A percentile compares a stretch with the other conserved stretches of the same genome.
Evolutionary conservation across 1,284 basidiomycete genomes (phyloP).

Genomic region (Malassezia restricta): DNA sequence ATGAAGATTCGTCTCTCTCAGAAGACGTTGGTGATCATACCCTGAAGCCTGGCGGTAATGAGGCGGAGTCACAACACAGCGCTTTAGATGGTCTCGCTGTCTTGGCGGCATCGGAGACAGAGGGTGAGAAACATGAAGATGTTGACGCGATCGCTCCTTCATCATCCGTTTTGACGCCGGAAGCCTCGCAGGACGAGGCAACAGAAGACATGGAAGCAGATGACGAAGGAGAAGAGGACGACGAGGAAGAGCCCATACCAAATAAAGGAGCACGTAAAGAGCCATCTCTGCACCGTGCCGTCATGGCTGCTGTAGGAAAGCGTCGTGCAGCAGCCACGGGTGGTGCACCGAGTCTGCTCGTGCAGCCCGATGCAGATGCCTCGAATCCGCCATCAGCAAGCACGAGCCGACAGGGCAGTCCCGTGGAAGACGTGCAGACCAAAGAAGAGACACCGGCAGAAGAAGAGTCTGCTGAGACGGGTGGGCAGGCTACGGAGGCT

Average conservation of each 20-base stretch:
- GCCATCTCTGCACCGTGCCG: conserved; percentile 6
- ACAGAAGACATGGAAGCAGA: conserved; percentile 8
- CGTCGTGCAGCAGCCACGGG: conserved; percentile 35
- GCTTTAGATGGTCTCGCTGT: conserved; percentile 33
- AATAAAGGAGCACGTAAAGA: neutral
- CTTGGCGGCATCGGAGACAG: conserved; percentile 21
- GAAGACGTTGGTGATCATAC: neutral
- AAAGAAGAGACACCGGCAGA: conserved; percentile 1
- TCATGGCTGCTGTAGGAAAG: conserved; percentile 18
- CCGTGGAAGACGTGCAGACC: conserved; percentile 10
- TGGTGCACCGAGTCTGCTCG: conserved; percentile 29
- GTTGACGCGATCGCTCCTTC: neutral
- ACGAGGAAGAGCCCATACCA: conserved; percentile 13
- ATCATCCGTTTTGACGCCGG: conserved; percentile 6
- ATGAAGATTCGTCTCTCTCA: neutral
- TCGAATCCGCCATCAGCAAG: conserved; percentile 22
- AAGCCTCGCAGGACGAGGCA: conserved; percentile 22
- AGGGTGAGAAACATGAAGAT: neutral
- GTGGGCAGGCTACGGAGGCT: neutral
- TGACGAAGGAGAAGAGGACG: conserved; percentile 19
- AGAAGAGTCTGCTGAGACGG: neutral
- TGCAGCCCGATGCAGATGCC: conserved; percentile 25
- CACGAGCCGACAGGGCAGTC: conserved; percentile 25
- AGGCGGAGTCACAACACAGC: neutral
- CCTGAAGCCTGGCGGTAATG: neutral